Evolutionary conservation across 371 early-diverging fungal genomes (phyloP), one percentile per base, ranked within the genome.

Genomic region (Mortierella sp.): DNA sequence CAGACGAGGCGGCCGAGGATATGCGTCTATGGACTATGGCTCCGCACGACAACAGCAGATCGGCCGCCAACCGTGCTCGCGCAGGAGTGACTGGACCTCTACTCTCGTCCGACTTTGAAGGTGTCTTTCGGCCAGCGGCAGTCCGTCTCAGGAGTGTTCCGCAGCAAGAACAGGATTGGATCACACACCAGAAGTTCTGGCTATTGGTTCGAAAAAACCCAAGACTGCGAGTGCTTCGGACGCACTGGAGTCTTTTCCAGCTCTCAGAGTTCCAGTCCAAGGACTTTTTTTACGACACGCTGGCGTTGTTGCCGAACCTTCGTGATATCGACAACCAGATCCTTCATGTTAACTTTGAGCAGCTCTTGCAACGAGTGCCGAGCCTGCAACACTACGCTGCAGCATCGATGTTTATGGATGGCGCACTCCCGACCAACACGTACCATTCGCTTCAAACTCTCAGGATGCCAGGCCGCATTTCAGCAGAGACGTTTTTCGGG

Each of bases 161-260:
- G 67, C 67, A 67, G 40, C 67, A 67, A 21, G 67, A 37, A 21
- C 67, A 67, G 67, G 67, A 67, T 24, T 67, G 67, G 67, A 67
- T 67, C 10, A 67, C 67, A 3, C 67, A 67, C 24, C 67, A 67
- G 43, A 40, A 24, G 24, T 67, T 40, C 67, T 67, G 67, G 67
- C 67, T 67, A 19, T 40, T 67, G 4, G 67, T 40, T 67, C 67
- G 67, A 24, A 37, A 40, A 10, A 67, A 67, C 24, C 67, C 67
- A 40, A 37, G 67, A 40, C 37, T 67, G 24, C 67, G 67, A 24
- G 67, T 67, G 67, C 67, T 67, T 67, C 67, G 67, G 40, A 37
- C 67, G 8, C 40, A 67, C 24, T 67, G 67, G 67, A 67, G 67
- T 67, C 67, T 67, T 8, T 67, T 40, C 19, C 67, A 67, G 11